Conservation (phyloP, 163 green algal species). For the Picocystis sp. region DNA sequence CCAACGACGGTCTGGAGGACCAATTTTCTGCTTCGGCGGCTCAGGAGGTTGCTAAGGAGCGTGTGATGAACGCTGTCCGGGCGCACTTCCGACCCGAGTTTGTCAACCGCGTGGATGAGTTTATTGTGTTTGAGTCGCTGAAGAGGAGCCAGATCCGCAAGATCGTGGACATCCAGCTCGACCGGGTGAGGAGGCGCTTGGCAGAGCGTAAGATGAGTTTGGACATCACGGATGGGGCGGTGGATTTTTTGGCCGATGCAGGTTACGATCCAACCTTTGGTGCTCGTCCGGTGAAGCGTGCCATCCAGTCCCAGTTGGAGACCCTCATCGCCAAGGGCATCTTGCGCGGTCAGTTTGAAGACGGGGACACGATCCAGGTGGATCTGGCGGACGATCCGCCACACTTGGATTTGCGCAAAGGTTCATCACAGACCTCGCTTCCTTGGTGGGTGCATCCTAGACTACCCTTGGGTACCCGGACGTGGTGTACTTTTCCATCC, state of each 20-base stretch:
- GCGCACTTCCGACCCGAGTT: conserved; percentile 82
- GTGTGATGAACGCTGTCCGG: conserved; percentile 34
- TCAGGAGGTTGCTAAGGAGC: conserved; percentile 12
- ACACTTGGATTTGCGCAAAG: too few species aligned
- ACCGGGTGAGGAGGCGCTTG: conserved; percentile 65
- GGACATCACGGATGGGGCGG: conserved; percentile 41
- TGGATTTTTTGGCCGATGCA: conserved; percentile 21
- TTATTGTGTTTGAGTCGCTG: conserved; percentile 87
- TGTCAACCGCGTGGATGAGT: conserved; percentile 92
- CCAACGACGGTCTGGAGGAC: neutral
- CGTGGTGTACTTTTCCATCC: too few species aligned
- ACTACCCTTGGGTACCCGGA: too few species aligned
- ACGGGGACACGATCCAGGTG: conserved; percentile 52
- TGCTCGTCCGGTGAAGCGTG: conserved; percentile 75
- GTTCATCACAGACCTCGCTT: too few species aligned
- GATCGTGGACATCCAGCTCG: conserved; percentile 45
- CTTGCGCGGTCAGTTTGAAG: conserved; percentile 60
- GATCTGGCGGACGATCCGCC: neutral
- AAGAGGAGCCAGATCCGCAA: conserved; percentile 56
- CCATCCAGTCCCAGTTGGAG: conserved; percentile 3
- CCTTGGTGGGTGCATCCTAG: too few species aligned
- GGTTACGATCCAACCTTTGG: conserved; percentile 83
- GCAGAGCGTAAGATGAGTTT: conserved; percentile 80
- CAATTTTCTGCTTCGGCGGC: neutral
- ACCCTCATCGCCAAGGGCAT: conserved; percentile 52